Base-by-base conservation (phyloP, 2,329 filamentous ascomycete genomes). In the Colletotrichum sp. region DNA sequence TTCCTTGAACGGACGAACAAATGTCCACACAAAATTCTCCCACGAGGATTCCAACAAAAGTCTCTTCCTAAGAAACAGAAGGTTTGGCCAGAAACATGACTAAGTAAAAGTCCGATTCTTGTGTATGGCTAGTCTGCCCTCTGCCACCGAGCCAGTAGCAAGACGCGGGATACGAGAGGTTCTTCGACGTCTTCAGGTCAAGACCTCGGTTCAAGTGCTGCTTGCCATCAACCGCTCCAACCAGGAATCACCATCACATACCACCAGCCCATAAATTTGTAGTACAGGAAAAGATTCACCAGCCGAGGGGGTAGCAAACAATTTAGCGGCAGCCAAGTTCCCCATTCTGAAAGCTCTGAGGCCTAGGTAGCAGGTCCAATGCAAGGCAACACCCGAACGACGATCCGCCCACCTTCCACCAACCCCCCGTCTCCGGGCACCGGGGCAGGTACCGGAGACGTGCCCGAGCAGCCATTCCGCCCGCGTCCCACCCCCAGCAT, bases 371-470 rank as follows among this genome's bases (percentile, higher is more conserved):
- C 16, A 69, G 21, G 30, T 13, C 48, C 32, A 38, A 43, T 16
- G 61, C n/a, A 52, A 4, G 26, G 43, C 65, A 55, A 55, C 65
- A 58, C 43, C n/a, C 55, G 24, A 24, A 26, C 64, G 63, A 52
- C 61, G 52, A 72, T 67, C 70, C 34, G 52, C 52, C 52, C 70
- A 24, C 34, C 6, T 61, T 34, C 57, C 55, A 58, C 55, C 21
- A 57, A 24, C 24, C 24, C 68, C 61, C 70, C 32, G 36, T 32
- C 63, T 48, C 48, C 70, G 70, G 70, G 32, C 32, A 21, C 70
- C 43, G 70, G 70, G 63, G 48, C 9, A 67, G 36, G 48, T 72
- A 16, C 63, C 70, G 70, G 70, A 67, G 63, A 34, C 32, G 18
- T 30, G 10, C n/a, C 70, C 70, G 63, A 52, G 63, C 10, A 67